These are phyloP conservation scores for Rhizopus microsporus DNA, from an alignment of 371 early-diverging fungal species.

Conservation along the genomic window DNA sequence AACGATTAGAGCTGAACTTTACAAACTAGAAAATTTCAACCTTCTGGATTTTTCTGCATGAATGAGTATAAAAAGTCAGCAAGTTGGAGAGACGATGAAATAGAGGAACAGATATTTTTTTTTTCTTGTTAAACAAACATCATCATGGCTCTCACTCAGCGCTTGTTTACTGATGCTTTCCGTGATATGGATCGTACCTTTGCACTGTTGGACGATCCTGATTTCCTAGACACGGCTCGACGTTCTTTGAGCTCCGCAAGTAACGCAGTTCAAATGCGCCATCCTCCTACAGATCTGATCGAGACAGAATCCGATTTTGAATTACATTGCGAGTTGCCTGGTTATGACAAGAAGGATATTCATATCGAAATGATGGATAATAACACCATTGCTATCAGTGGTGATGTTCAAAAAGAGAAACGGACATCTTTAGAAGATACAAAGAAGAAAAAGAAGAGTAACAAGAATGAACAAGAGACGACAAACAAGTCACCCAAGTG, in stretches of 20 bases:
- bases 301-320: conserved; percentile 1
- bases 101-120: too few species aligned
- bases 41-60: too few species aligned
- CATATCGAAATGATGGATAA: conserved; percentile 1
- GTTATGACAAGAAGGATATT: background rate
- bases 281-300: conserved; percentile 2
- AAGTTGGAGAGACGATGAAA: too few species aligned
- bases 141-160: conserved; percentile 29
- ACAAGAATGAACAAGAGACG: too few species aligned
- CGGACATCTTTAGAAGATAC: background rate
- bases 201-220: conserved; percentile 36
- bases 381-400: background rate
- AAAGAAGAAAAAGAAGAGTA: too few species aligned
- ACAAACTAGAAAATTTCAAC: too few species aligned
- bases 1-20: too few species aligned
- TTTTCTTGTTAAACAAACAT: too few species aligned
- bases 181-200: conserved; percentile 41
- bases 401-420: background rate
- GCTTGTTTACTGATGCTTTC: conserved; percentile 32
- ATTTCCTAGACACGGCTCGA: conserved; percentile 14
- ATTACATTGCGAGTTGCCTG: conserved; percentile 5
- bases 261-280: background rate
- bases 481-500: background rate
- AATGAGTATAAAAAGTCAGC: too few species aligned
- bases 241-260: conserved; percentile 6